Base-by-base conservation (phyloP, 108 stramenopile species). In the Hondaea fermentalgiana region DNA sequence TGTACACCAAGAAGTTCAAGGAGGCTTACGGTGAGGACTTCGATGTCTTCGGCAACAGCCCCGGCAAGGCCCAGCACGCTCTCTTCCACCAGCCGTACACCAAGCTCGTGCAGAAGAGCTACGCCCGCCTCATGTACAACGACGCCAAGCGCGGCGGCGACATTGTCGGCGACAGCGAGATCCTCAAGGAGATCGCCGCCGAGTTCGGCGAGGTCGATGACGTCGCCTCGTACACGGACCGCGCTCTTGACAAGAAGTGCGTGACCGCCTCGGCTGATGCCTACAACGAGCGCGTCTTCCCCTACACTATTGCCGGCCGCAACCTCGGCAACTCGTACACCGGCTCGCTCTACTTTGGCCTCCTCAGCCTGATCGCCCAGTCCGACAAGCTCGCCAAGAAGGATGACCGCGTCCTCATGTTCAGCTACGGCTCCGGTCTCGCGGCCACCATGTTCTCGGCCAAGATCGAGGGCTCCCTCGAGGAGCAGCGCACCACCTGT, bases 41-140 rank as follows among this genome's bases (percentile, higher is more conserved):
- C 12, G 59, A 59, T 16, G 92, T 90, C 49, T 29, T 16, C 6
- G 59, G 29, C 83, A 43, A 43, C 19, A 45, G 5, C 35, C 45
- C 25, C 87, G 90, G 72, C 53, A 89, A 83, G 29, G 60, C 88
- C 72, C 97, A 98, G 89, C 97, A 96, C 93, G 95, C 95, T 89
- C 95, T 97, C 59, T 98, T 98, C 90, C 98, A 99, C 94, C 95
- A 97, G 4, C 98, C 98, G 10, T 99, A 99, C 96, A 98, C 98
- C 92, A 99, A 99, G 92, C 92, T 99, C 87, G 98, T 99, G 59
- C 96, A 97, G 91, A 98, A 99, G 93, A 94, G 94, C 51, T 97
- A 93, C 90, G 97, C 92, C 17, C 96, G 98, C 44, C 91, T 99
- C 89, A 92, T 95, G 60, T 94, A 96, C 60, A 58, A 96, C 59